Evolutionary conservation across 805 yeast genomes (phyloP).

Genomic region (Metschnikowia orientalis): DNA sequence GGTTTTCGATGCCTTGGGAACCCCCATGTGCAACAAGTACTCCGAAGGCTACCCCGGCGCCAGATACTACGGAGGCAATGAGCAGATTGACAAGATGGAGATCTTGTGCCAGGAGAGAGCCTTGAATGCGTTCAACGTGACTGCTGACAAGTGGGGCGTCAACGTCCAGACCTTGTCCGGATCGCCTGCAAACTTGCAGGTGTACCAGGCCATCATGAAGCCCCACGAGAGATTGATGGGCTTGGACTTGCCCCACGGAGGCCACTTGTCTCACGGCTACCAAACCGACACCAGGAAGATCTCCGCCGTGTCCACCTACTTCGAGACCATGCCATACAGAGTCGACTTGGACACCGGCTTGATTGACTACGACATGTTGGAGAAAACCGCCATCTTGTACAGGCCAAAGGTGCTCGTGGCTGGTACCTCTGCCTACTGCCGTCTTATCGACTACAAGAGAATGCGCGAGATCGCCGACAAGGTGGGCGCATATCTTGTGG

Average conservation of each 20-base stretch:
- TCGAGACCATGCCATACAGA: constrained; percentile 98
- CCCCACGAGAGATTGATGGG: constrained; percentile 98
- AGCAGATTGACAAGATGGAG: constrained; percentile 93
- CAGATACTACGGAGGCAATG: constrained; percentile 98
- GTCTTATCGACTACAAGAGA: constrained; percentile 93
- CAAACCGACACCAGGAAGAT: constrained; percentile 92
- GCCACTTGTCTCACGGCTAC: constrained; percentile 97
- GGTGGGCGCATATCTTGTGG: constrained; percentile 93
- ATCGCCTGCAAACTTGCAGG: constrained; percentile 96
- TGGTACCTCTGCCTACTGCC: constrained; percentile 97
- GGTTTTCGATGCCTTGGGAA: constrained; percentile 93
- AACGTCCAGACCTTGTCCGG: constrained; percentile 96
- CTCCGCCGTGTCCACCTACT: constrained; percentile 92
- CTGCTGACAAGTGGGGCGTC: constrained; percentile 91
- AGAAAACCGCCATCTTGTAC: constrained; percentile 82
- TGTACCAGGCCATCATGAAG: constrained; percentile 90
- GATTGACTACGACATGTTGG: constrained; percentile 94
- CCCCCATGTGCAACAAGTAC: constrained; percentile 97
- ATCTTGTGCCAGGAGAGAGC: constrained; percentile 92
- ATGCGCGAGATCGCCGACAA: constrained; percentile 95
- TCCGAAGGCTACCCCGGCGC: constrained; percentile 99
- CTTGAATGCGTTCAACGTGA: constrained; percentile 76
- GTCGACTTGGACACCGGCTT: constrained; percentile 87
- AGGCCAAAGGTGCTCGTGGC: constrained; percentile 97
- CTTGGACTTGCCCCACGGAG: constrained; percentile 96